These are phyloP conservation scores for Trichoderma sp. DNA, from an alignment of 2,329 filamentous ascomycete genomes.

Conservation along the genomic window DNA sequence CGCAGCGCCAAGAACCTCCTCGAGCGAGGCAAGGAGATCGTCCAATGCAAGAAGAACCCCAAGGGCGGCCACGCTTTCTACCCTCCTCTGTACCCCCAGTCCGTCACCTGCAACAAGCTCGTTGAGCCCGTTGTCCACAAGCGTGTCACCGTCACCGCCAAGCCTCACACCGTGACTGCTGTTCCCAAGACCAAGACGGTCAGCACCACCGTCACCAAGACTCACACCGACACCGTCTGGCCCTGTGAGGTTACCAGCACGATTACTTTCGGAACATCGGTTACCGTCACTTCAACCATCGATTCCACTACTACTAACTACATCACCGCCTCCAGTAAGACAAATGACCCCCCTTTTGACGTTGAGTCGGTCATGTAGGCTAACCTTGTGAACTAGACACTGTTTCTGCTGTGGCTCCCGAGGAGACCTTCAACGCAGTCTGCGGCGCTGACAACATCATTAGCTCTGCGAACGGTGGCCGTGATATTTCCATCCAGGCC, in stretches of 20 bases:
- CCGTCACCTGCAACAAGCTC: constrained; percentile 11
- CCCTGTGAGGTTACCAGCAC: constrained; percentile 18
- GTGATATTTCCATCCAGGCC: background rate
- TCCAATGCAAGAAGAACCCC: constrained; percentile 9
- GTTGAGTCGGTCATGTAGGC: background rate
- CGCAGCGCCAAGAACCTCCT: constrained; percentile 11
- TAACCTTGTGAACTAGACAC: background rate
- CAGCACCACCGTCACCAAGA: constrained; percentile 8
- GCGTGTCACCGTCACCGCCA: constrained; percentile 12
- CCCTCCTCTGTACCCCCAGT: constrained; percentile 19
- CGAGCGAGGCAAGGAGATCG: background rate
- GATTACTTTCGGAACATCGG: background rate
- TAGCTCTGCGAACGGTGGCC: background rate
- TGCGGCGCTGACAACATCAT: constrained; percentile 14
- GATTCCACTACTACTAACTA: constrained; percentile 1
- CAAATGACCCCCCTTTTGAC: background rate
- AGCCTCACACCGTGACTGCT: constrained; percentile 11
- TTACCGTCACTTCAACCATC: background rate
- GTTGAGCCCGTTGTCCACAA: constrained; percentile 16
- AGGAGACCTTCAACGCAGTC: constrained; percentile 7
- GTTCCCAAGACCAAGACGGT: constrained; percentile 1
- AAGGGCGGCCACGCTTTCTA: constrained; percentile 1
- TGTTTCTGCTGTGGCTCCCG: background rate
- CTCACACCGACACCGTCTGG: constrained; percentile 8
- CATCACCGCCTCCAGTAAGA: constrained; percentile 11